These are phyloP conservation scores for Silene noctiflora DNA, from an alignment of 179 eudicot genomes.

Conservation along the genomic window DNA sequence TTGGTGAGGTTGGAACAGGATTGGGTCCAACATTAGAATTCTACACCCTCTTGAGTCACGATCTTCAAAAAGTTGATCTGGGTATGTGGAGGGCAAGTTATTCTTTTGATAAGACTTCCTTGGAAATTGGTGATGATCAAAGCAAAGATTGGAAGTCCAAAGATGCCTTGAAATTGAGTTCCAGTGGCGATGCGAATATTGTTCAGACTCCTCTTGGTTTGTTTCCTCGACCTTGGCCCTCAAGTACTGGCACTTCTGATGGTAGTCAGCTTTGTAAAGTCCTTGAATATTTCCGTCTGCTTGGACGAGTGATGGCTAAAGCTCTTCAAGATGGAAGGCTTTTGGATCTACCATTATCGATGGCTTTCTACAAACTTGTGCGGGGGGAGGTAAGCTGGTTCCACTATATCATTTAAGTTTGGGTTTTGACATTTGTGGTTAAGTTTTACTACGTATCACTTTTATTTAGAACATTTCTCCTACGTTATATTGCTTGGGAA, in stretches of 20 bases:
- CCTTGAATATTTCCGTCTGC: constrained; percentile 68
- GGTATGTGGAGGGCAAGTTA: constrained; percentile 83
- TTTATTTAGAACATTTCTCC: too few species aligned
- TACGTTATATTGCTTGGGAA: too few species aligned
- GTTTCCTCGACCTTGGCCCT: constrained; percentile 95
- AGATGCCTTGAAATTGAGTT: constrained; percentile 19
- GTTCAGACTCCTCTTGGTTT: constrained; percentile 79
- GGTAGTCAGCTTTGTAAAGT: constrained; percentile 64
- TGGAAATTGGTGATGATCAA: constrained; percentile 48
- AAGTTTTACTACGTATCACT: background rate
- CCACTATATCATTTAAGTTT: background rate
- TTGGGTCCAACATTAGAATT: constrained; percentile 98
- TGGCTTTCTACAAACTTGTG: constrained; percentile 80
- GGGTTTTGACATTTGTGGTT: background rate
- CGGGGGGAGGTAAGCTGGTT: constrained; percentile 60
- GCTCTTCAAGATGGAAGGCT: constrained; percentile 99
- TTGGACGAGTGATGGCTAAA: constrained; percentile 96
- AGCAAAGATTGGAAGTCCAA: constrained; percentile 29
- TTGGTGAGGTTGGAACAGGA: constrained; percentile 99
- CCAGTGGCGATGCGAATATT: constrained; percentile 43
- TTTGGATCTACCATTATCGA: constrained; percentile 81
- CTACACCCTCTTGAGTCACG: constrained; percentile 92
- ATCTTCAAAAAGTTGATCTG: constrained; percentile 73
- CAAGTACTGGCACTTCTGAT: constrained; percentile 55
- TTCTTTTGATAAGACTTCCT: constrained; percentile 38